Evolutionary conservation across 768 basidiomycete genomes (phyloP), one percentile per base, ranked within the genome.

Genomic region (Podaxis sp.): DNA sequence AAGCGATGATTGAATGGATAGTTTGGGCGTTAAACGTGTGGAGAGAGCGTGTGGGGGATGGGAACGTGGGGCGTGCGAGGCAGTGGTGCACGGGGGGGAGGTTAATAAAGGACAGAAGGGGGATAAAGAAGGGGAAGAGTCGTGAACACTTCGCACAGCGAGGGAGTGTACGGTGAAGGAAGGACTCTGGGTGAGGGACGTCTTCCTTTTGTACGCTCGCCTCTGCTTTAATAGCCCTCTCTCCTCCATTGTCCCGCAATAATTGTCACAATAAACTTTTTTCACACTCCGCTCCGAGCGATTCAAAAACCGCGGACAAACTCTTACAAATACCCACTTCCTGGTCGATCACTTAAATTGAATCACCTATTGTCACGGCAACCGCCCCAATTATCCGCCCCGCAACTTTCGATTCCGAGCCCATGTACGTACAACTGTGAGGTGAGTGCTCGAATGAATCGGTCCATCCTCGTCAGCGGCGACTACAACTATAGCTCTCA

Each of bases 11-110:
- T 17, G 24, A 46, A 27, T 50, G 24, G 22, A 12, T 4, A 24
- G 49, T 11, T 22, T 24, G 49, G 49, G 49, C 22, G 49, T 27
- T 50, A 24, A 27, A 27, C 2, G 9, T 25, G 49, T 24, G 25
- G 36, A 25, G 47, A 51, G 57, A 37, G 41, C 56, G 24, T 15
- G n/a, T 12, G n/a, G 7, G 47, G 37, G 57, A 50, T 38, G 49
- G 36, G 25, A 54, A 54, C 59, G 59, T 61, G 59, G 52, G 22
- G 25, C 27, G 27, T n/a, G 52, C 25, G 40, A 61, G 51, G 59
- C 38, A 19, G 33, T 33, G 33, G 33, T 33, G 33, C 33, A 33
- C 29, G 9, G 29, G 17, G 19, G 19, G 47, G n/a, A 13, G 11
- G 24, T 6, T 36, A 13, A 25, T 50, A 15, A 25, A 43, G 13